Base-by-base conservation (phyloP, 2,329 filamentous ascomycete genomes). In the Phoma herbarum region DNA sequence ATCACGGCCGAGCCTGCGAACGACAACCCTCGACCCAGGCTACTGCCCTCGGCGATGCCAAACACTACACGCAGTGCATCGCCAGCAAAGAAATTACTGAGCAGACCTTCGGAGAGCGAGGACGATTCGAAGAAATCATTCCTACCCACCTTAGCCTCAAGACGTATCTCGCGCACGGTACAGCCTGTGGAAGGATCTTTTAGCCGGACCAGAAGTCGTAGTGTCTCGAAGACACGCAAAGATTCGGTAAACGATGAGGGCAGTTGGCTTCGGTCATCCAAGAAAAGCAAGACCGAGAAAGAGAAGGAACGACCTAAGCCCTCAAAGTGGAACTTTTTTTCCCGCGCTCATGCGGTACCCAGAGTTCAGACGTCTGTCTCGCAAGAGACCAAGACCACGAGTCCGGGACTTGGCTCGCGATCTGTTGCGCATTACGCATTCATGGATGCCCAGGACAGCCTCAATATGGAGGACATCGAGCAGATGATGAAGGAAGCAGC, bases 391-490 rank as follows among this genome's bases (percentile, higher is more conserved):
- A 64, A 55, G n/a, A 79, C 79, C 41, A 73, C 78, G 23, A 72
- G 61, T 25, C 64, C 66, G 52, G 61, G 62, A 25, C 65, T 67
- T 35, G 52, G 60, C 2, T 76, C 75, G 31, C 78, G 83, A 20
- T 79, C 81, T 18, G 75, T 86, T 51, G 82, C 85, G 9, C 85
- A 87, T 64, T 88, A 88, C 65, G 85, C 84, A 4, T 74, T 88
- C 61, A 75, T 86, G 59, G 84, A 86, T 57, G 73, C 79, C 28
- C 78, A 81, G 31, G 77, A 78, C 14, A 75, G 76, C 9, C 70
- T 82, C 28, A 77, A 79, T 26, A 67, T 82, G 20, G 71, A 78
- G 25, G 79, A 83, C 50, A 76, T 83, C 26, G 79, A 82, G 59
- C 74, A 78, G 44, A 75, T 83, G 18, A 79, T 81, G 67, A 76